These are phyloP conservation scores for Podospora sp. DNA, from an alignment of 495 filamentous ascomycete genomes.

Conservation along the genomic window DNA sequence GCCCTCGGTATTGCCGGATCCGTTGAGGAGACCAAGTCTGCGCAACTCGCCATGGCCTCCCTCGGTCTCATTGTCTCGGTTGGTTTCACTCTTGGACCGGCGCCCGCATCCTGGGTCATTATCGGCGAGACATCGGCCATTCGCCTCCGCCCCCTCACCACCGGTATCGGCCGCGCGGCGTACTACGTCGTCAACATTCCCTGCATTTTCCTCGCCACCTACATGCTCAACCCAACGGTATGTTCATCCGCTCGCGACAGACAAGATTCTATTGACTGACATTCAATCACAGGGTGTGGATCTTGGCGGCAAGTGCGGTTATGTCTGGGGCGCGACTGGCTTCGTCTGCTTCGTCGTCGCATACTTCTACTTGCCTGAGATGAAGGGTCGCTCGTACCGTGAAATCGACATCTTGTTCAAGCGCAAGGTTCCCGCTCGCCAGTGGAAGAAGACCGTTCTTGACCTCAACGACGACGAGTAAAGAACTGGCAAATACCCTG, in stretches of 20 bases:
- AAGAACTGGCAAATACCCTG: background rate
- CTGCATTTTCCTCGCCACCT: constrained; percentile 55
- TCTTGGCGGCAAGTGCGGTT: constrained; percentile 57
- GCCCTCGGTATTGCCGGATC: constrained; percentile 55
- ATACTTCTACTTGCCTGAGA: constrained; percentile 40
- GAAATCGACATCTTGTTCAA: constrained; percentile 46
- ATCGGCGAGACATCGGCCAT: constrained; percentile 62
- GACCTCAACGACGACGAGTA: constrained; percentile 59
- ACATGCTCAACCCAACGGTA: constrained; percentile 51
- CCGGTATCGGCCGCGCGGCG: constrained; percentile 55
- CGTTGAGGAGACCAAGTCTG: constrained; percentile 35
- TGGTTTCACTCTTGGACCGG: constrained; percentile 54
- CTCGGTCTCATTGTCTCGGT: constrained; percentile 60
- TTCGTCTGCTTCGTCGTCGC: constrained; percentile 36
- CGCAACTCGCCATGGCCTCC: constrained; percentile 52
- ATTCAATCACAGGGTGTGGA: constrained; percentile 39
- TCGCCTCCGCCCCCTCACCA: constrained; percentile 60
- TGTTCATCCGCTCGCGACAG: background rate
- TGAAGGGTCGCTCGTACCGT: constrained; percentile 39
- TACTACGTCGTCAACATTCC: constrained; percentile 59
- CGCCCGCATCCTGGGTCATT: constrained; percentile 59
- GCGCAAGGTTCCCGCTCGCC: constrained; percentile 53
- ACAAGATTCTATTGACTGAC: constrained; percentile 28
- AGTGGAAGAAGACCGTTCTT: constrained; percentile 53
- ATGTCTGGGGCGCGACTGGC: constrained; percentile 39